These are phyloP conservation scores for Paecilomyces dactylethromorphus DNA, from an alignment of 2,329 filamentous ascomycete genomes.

Conservation along the genomic window DNA sequence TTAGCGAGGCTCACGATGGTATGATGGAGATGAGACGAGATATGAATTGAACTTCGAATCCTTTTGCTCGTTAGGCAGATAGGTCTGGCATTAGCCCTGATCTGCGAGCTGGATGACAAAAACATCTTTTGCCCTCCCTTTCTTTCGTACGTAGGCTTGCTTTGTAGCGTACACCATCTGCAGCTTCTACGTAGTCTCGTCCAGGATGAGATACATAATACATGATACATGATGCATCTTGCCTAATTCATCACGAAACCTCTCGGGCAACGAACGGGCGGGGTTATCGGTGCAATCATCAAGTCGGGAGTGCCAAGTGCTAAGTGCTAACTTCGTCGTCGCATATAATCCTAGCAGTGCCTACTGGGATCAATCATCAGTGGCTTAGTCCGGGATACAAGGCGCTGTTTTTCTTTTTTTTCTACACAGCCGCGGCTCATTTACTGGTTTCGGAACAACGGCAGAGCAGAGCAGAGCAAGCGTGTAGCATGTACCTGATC, in stretches of 20 bases:
- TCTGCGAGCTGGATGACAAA: neutral
- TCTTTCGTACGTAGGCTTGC: neutral
- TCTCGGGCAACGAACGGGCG: neutral
- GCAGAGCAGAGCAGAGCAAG: no score
- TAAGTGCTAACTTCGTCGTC: neutral
- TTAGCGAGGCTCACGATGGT: neutral
- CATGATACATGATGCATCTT: no score
- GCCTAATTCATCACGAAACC: neutral
- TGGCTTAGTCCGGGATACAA: no score
- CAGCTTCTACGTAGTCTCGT: neutral
- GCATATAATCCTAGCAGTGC: neutral
- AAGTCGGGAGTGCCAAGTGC: no score
- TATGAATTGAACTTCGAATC: neutral
- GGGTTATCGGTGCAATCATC: neutral
- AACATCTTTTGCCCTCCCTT: neutral
- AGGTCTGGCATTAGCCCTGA: neutral
- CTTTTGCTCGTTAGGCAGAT: neutral
- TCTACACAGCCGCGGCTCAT: no score
- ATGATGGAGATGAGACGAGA: neutral
- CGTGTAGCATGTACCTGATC: no score
- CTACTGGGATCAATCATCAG: neutral
- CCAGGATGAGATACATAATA: neutral
- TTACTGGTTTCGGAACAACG: no score
- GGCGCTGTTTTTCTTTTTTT: no score
- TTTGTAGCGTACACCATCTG: neutral